phyloP scores from a whole-genome alignment of 2,329 filamentous ascomycete species.

The Curvularia spicifera region DNA sequence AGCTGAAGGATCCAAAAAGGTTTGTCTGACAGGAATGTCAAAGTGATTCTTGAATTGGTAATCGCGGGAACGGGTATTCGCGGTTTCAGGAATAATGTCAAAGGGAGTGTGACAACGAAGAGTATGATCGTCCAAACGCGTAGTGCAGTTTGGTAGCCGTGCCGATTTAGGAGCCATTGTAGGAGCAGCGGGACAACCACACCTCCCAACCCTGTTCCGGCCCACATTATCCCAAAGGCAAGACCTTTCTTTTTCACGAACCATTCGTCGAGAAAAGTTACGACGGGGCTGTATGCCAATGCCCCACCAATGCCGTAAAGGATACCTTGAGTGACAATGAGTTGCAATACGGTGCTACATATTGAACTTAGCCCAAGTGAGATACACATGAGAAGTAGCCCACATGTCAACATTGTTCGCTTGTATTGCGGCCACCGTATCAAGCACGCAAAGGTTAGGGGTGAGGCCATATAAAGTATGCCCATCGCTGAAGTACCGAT shows the following conservation, averaged over 20 bases:
- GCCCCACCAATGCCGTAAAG: slow-evolving; percentile 66
- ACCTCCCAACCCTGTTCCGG: slow-evolving; percentile 51
- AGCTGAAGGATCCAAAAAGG: slow-evolving; percentile 44
- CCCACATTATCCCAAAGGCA: slow-evolving; percentile 69
- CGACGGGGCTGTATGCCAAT: slow-evolving; percentile 62
- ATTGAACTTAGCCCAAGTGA: slow-evolving; percentile 56
- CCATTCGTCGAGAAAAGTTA: slow-evolving; percentile 68
- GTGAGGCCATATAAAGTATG: slow-evolving; percentile 54
- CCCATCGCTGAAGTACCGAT: slow-evolving; percentile 70
- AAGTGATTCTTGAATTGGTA: slow-evolving; percentile 29
- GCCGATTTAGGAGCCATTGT: slow-evolving; percentile 47
- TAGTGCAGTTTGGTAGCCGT: slow-evolving; percentile 53
- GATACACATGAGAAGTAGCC: slow-evolving; percentile 46
- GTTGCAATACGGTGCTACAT: slow-evolving; percentile 58
- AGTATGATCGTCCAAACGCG: slow-evolving; percentile 48
- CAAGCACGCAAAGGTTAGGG: slow-evolving; percentile 48
- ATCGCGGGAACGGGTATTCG: slow-evolving; percentile 37
- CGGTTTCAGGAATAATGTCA: slow-evolving; percentile 43
- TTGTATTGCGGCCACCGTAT: slow-evolving; percentile 44
- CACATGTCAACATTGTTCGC: slow-evolving; percentile 40
- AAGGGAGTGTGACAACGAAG: slow-evolving; percentile 40
- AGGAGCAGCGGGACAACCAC: slow-evolving; percentile 54
- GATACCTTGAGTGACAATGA: slow-evolving; percentile 67
- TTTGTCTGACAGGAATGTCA: slow-evolving; percentile 38
- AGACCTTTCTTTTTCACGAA: slow-evolving; percentile 65